Evolutionary conservation across 164 flowering plant genomes (phyloP), one percentile per base, ranked within the genome.

Genomic region (Malania oleifera): DNA sequence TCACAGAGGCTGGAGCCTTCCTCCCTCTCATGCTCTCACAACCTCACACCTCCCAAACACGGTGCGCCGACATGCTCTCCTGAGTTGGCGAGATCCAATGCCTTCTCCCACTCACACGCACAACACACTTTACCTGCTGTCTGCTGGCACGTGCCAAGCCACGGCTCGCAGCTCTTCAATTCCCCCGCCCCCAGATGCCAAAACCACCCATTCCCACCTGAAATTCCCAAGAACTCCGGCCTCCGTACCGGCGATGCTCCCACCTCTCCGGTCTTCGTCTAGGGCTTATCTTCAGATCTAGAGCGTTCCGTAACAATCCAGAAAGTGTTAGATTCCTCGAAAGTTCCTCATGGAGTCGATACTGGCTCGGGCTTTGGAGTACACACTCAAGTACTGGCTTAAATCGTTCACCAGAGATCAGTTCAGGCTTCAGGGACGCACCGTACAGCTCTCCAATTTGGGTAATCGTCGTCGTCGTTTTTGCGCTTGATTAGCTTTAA

Each of bases 381-480:
- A 87, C 66, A 93, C 97, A 40, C 87, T 93, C 65, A 90, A 88
- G 81, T 90, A 87, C 74, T 93, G 97, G 97, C 75, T 93, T 62
- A 93, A 86, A 66, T 93, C 97, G 12, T 93, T 90, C 78, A 66
- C 87, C 26, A 83, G 99, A 67, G 99, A 93, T 52, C 99, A 93
- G 86, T 88, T 93, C 78, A 90, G 81, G 76, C 67, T 84, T 56
- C 95, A 93, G 41, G 97, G 97, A 6, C 83, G 89, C 14, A 85
- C 89, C 26, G 96, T 69, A 1, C 98, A 84, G 73, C 91, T 93
- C 39, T 90, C 96, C 49, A 84, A 90, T 85, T 74, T 93, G 58
- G 98, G 98, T 82, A 2, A 11, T 11, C 20, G n/a, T 58, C 1
- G 15, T 39, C 26, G 11, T 22, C 10, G 15, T 45, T 43, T 50